A percentile compares a stretch with the other conserved stretches of the same genome.
These are phyloP conservation scores for Takashimella koratensis DNA, from an alignment of 1,284 basidiomycete genomes.

Conservation along the genomic window DNA sequence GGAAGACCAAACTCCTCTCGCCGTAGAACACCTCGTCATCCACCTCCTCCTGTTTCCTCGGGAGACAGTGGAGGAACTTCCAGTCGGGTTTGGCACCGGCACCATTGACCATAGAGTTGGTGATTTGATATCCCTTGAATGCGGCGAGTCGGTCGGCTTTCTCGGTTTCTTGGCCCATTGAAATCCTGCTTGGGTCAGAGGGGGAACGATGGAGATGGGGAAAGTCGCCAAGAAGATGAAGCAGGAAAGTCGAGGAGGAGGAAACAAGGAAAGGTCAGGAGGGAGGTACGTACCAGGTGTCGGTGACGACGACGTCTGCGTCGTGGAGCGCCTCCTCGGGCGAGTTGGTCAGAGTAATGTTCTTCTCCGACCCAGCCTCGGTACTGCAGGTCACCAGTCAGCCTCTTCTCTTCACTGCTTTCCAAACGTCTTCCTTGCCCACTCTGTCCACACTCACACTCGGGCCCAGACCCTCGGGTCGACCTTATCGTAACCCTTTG, in stretches of 20 bases:
- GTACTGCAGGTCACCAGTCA: conserved; percentile 20
- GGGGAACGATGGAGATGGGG: background rate
- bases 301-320: conserved; percentile 91
- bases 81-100: conserved; percentile 82
- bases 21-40: conserved; percentile 76
- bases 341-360: conserved; percentile 45
- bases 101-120: conserved; percentile 71
- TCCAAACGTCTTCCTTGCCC: background rate
- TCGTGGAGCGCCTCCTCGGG: conserved; percentile 82
- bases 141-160: conserved; percentile 82
- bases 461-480: conserved; percentile 76
- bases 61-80: conserved; percentile 96
- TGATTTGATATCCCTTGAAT: conserved; percentile 92
- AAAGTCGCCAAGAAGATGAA: too few species aligned
- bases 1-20: conserved; percentile 51
- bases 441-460: conserved; percentile 50
- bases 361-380: conserved; percentile 39
- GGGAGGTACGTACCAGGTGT: conserved; percentile 71
- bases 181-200: conserved; percentile 78
- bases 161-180: conserved; percentile 97
- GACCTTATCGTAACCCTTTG: conserved; percentile 61
- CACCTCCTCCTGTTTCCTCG: conserved; percentile 88
- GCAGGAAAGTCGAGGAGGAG: too few species aligned
- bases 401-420: background rate
- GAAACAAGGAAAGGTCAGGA: background rate